These are phyloP conservation scores for Hypocrella siamensis DNA, from an alignment of 2,329 filamentous ascomycete species.

Conservation along the genomic window DNA sequence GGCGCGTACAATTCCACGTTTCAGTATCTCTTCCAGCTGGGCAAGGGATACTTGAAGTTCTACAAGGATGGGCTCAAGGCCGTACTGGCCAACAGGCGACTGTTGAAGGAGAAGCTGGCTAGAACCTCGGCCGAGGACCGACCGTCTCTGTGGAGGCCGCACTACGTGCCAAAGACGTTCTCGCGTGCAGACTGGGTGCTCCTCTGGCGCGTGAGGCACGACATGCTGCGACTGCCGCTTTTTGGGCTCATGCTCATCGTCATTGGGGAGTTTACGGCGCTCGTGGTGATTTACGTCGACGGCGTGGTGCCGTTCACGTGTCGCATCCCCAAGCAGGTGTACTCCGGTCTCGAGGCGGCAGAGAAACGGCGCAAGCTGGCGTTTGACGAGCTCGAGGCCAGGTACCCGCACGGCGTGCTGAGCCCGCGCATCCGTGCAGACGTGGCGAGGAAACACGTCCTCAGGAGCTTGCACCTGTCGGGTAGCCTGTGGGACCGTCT, in stretches of 20 bases:
- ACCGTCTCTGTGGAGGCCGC: slow-evolving; percentile 21
- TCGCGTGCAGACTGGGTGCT: slow-evolving; percentile 59
- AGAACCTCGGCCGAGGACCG: slow-evolving; percentile 37
- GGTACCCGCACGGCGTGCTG: slow-evolving; percentile 18
- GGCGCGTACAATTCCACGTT: slow-evolving; percentile 16
- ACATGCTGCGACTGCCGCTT: slow-evolving; percentile 60
- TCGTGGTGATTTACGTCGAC: slow-evolving; percentile 59
- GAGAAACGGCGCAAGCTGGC: slow-evolving; percentile 35
- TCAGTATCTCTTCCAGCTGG: slow-evolving; percentile 42
- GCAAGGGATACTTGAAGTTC: slow-evolving; percentile 66
- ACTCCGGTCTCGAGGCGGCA: slow-evolving; percentile 35
- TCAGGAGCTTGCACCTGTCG: slow-evolving; percentile 28
- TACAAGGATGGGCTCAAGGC: slow-evolving; percentile 75
- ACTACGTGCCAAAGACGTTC: slow-evolving; percentile 17
- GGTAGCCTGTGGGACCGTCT: slow-evolving; percentile 32
- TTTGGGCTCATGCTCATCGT: slow-evolving; percentile 64
- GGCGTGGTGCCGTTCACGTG: slow-evolving; percentile 65
- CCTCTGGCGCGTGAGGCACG: slow-evolving; percentile 49
- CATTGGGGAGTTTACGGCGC: slow-evolving; percentile 74
- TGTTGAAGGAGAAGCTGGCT: slow-evolving; percentile 27
- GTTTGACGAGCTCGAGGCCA: slow-evolving; percentile 26
- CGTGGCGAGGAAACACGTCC: slow-evolving; percentile 20
- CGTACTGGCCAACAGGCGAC: slow-evolving; percentile 50
- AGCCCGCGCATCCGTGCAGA: slow-evolving; percentile 14
- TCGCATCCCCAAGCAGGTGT: slow-evolving; percentile 62